A percentile compares a stretch with the other conserved stretches of the same genome.
Evolutionary conservation across 163 green algal genomes (phyloP).

Genomic region (Trebouxia gelatinosa): DNA sequence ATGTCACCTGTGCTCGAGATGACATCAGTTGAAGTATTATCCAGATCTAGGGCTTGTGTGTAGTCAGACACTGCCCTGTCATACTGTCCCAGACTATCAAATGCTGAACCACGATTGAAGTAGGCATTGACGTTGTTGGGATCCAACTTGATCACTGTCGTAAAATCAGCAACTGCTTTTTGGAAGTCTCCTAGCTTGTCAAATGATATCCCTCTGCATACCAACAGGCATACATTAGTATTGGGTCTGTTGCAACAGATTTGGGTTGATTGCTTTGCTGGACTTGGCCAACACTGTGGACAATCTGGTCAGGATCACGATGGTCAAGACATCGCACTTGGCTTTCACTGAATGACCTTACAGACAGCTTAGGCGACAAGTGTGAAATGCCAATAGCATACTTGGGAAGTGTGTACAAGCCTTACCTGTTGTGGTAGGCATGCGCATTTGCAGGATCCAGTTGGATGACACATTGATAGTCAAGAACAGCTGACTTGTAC

Average conservation of each 20-base stretch:
- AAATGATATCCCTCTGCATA: conserved; percentile 38
- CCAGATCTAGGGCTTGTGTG: conserved; percentile 41
- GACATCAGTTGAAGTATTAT: conserved; percentile 12
- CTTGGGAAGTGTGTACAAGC: no score
- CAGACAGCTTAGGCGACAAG: no score
- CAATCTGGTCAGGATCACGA: no score
- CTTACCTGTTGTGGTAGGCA: conserved; percentile 67
- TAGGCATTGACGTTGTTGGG: conserved; percentile 74
- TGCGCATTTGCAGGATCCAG: conserved; percentile 60
- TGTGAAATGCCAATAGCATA: no score
- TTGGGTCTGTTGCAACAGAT: no score
- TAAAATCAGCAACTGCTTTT: conserved; percentile 70
- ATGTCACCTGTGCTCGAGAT: no score
- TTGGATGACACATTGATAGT: conserved; percentile 68
- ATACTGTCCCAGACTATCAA: conserved; percentile 51
- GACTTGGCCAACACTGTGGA: no score
- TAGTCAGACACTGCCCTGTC: conserved; percentile 59
- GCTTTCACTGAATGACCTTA: no score
- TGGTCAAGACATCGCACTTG: no score
- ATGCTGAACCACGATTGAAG: conserved; percentile 49
- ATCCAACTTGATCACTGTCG: conserved; percentile 63
- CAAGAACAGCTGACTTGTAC: conserved; percentile 63
- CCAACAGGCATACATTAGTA: no score
- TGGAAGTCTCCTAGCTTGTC: conserved; percentile 61
- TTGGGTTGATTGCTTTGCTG: no score